Evolutionary conservation across 2,329 filamentous ascomycete species (phyloP).

Genomic region (Chalaropsis ovoidea): DNA sequence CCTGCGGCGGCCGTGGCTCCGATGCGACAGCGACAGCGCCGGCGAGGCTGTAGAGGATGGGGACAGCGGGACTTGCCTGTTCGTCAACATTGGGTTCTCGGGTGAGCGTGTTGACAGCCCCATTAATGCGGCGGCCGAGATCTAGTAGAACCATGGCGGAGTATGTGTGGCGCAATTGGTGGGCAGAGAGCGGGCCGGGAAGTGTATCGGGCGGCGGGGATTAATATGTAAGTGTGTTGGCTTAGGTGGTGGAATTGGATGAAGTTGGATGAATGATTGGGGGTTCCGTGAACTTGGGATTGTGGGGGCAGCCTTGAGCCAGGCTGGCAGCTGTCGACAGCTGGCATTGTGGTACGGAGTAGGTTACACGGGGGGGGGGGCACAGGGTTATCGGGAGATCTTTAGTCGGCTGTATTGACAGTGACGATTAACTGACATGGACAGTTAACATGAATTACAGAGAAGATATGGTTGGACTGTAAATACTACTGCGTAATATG

Average conservation of each 20-base stretch:
- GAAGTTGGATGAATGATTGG: not conserved
- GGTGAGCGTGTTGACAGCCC: conserved; percentile 87
- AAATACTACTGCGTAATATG: no score
- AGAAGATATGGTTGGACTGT: no score
- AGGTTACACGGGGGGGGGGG: no score
- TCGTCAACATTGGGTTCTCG: conserved; percentile 89
- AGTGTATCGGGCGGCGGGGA: not conserved
- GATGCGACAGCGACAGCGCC: not conserved
- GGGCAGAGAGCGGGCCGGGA: no score
- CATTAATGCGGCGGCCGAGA: conserved; percentile 94
- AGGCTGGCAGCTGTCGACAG: not conserved
- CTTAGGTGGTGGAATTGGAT: not conserved
- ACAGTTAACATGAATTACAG: no score
- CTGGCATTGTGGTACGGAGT: not conserved
- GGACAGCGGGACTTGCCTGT: conserved; percentile 50
- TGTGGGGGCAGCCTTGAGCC: not conserved
- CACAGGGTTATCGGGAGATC: not conserved
- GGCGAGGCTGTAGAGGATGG: not conserved
- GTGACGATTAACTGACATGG: no score
- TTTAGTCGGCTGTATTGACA: not conserved
- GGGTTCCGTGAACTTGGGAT: no score
- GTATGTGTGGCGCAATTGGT: not conserved
- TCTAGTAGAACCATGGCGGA: conserved; percentile 89
- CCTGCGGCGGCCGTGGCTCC: not conserved
- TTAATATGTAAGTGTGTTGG: not conserved